Evolutionary conservation across 2,329 filamentous ascomycete species (phyloP).

Genomic region (Akanthomyces lecanii): DNA sequence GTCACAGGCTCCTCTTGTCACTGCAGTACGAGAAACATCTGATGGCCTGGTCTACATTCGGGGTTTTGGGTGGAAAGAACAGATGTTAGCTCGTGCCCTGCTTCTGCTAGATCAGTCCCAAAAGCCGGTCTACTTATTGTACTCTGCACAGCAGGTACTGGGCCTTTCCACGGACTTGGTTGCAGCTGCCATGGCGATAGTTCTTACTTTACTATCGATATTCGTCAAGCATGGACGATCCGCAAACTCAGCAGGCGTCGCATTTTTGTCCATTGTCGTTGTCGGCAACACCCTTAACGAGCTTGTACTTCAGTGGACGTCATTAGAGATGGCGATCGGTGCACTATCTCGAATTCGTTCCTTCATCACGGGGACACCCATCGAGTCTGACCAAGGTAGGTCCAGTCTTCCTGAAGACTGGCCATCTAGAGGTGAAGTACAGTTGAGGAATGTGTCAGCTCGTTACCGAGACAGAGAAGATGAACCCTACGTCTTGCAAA

Average conservation of each 20-base stretch:
- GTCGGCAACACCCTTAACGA: neutral
- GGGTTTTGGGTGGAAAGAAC: neutral
- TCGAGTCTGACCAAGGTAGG: neutral
- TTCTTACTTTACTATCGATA: neutral
- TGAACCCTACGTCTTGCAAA: neutral
- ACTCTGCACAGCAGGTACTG: neutral
- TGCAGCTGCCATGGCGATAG: neutral
- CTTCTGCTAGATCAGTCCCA: neutral
- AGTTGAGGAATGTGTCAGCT: neutral
- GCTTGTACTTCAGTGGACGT: neutral
- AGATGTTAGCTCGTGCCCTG: accelerated
- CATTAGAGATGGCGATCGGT: neutral
- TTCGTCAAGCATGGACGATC: neutral
- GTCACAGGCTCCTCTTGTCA: neutral
- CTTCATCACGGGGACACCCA: neutral
- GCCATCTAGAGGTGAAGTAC: neutral
- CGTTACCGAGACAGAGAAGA: neutral
- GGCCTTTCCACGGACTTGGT: neutral
- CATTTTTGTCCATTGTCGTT: neutral
- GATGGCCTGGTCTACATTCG: slow-evolving; percentile 1
- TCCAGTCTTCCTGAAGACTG: neutral
- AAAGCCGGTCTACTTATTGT: neutral
- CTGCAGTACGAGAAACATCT: neutral
- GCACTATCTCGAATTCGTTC: neutral
- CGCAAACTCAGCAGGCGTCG: neutral